These are phyloP conservation scores for Alternaria solani DNA, from an alignment of 2,329 filamentous ascomycete species.

Conservation along the genomic window DNA sequence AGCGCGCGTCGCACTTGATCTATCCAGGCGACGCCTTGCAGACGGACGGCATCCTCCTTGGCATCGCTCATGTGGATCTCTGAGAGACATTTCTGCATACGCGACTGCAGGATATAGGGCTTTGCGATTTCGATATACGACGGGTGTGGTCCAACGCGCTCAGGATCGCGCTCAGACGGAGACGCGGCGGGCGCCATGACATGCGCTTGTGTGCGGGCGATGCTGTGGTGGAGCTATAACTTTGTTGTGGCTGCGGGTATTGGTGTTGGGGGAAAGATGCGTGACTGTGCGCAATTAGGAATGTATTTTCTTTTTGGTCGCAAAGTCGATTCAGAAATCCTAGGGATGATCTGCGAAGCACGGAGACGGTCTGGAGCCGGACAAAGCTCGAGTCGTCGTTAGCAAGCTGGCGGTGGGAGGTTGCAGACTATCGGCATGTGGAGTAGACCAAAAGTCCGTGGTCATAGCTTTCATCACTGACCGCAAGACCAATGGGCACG, in stretches of 20 bases:
- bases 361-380: too few species aligned
- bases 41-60: constrained; percentile 78
- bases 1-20: constrained; percentile 82
- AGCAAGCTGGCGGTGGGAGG: neutral
- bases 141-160: constrained; percentile 62
- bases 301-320: neutral
- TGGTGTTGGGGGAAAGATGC: neutral
- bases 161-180: constrained; percentile 32
- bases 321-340: neutral
- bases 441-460: constrained; percentile 22
- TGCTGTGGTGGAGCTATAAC: neutral
- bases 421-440: constrained; percentile 12
- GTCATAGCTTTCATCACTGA: constrained; percentile 29
- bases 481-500: neutral
- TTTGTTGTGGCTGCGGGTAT: neutral
- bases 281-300: neutral
- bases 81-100: constrained; percentile 75
- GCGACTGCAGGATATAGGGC: constrained; percentile 84
- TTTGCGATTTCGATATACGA: constrained; percentile 71
- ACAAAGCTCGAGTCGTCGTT: neutral
- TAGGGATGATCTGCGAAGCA: neutral
- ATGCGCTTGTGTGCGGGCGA: neutral
- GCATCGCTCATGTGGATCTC: constrained; percentile 75
- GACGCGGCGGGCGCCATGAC: constrained; percentile 45
- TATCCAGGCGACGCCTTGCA: constrained; percentile 89